These are phyloP conservation scores for Rhodotorula babjevae DNA, from an alignment of 768 basidiomycete species.

Conservation along the genomic window DNA sequence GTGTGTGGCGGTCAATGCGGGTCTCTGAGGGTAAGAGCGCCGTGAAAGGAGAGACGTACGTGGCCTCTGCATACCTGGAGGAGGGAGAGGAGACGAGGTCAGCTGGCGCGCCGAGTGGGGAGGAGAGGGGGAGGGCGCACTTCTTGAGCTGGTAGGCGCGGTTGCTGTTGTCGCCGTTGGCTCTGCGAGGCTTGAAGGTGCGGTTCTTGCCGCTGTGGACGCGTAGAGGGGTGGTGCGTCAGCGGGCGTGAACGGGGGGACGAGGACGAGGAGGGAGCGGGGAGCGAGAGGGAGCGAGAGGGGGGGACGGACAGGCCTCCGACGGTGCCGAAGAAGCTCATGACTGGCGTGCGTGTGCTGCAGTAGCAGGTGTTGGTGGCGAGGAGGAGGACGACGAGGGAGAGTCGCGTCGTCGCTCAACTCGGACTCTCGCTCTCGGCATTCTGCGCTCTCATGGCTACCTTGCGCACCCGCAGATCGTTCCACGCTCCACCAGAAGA, in stretches of 20 bases:
- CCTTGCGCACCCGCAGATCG: neutral
- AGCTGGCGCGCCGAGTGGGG: neutral
- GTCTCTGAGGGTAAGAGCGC: too few relatives aligned
- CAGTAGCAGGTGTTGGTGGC: neutral
- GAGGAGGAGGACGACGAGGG: too few relatives aligned
- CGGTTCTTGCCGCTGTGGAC: conserved; percentile 71
- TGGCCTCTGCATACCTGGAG: conserved; percentile 70
- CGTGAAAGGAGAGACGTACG: conserved; percentile 44
- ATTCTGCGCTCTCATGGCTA: neutral
- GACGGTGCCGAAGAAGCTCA: conserved; percentile 35
- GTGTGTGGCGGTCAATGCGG: too few relatives aligned
- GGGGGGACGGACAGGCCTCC: conserved; percentile 17
- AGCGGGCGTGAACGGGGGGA: neutral
- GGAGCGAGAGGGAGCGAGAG: too few relatives aligned
- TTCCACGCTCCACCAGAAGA: conserved; percentile 3
- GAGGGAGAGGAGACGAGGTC: neutral
- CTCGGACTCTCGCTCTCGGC: neutral
- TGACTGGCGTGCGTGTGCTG: neutral
- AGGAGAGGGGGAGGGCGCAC: conserved; percentile 49
- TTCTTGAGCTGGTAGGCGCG: conserved; percentile 98
- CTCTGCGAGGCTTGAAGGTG: conserved; percentile 89
- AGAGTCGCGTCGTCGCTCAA: too few relatives aligned
- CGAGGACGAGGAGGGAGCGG: too few relatives aligned
- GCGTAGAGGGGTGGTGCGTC: neutral
- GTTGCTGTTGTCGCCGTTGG: conserved; percentile 21